Conservation (phyloP, 805 yeast genomes). For the Ogataea methylovora region DNA sequence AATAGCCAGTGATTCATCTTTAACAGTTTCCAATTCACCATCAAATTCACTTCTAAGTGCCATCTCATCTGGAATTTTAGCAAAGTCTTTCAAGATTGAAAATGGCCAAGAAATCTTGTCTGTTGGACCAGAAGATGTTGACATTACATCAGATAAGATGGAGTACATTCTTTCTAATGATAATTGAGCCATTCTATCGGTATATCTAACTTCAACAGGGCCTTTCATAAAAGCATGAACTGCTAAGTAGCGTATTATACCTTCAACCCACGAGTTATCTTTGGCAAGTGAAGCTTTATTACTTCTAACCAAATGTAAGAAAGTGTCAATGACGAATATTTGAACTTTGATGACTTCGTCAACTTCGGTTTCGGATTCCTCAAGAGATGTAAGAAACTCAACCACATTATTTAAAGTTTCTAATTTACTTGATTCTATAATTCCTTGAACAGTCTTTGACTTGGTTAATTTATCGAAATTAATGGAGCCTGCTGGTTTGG, state of each 20-base stretch:
- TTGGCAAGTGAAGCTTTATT: slow-evolving; percentile 10
- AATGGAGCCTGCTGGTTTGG: slow-evolving; percentile 46
- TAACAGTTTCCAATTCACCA: slow-evolving; percentile 44
- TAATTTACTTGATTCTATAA: slow-evolving; percentile 22
- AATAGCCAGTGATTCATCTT: slow-evolving; percentile 39
- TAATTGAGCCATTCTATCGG: slow-evolving; percentile 30
- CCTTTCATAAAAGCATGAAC: slow-evolving; percentile 15
- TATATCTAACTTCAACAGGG: slow-evolving; percentile 8
- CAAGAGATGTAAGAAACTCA: slow-evolving; percentile 5
- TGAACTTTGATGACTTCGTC: slow-evolving; percentile 15
- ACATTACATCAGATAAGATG: slow-evolving; percentile 37
- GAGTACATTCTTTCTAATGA: slow-evolving; percentile 64
- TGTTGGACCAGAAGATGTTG: slow-evolving; percentile 7
- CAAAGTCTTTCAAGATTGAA: too few species aligned
- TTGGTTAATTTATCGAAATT: slow-evolving; percentile 75
- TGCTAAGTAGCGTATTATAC: slow-evolving; percentile 15
- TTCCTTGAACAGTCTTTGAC: slow-evolving; percentile 50
- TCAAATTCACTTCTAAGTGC: slow-evolving; percentile 37
- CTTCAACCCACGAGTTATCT: slow-evolving; percentile 2
- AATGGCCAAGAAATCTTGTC: slow-evolving; percentile 15
- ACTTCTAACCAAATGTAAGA: slow-evolving; percentile 23
- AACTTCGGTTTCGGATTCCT: slow-evolving; percentile 3
- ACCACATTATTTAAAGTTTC: slow-evolving; percentile 7
- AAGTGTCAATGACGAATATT: slow-evolving; percentile 17
- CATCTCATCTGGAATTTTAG: slow-evolving; percentile 12